Base-by-base conservation (phyloP, 2,329 filamentous ascomycete genomes). In the Chrysoporthe puriensis region DNA sequence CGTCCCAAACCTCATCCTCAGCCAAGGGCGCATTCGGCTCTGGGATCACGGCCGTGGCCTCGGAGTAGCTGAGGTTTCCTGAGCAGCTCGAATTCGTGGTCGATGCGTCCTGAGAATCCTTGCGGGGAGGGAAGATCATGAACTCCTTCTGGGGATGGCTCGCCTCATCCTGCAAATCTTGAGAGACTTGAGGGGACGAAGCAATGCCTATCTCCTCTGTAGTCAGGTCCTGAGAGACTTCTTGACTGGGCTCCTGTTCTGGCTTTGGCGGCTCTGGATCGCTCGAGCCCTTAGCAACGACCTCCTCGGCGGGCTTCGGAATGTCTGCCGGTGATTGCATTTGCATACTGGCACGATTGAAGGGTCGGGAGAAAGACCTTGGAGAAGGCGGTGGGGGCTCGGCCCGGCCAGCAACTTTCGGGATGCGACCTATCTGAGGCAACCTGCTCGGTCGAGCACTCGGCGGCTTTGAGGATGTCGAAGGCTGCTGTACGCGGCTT, bases 1-100 rank as follows among this genome's bases (percentile, higher is more conserved):
- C 95, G 63, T 94, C 90, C 95, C 95, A 98, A 1, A 97, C 86
- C 75, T 97, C 95, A 73, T 97, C 95, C 71, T 96, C 92, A 0
- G 82, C 88, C 4, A 90, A 84, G 0, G 88, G 89, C 4, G 88
- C 87, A 57, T 82, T 83, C 1, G 87, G 83, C 3, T 82, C 80
- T 0, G 91, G 91, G 32, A 91, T 82, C 2, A 93, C 79, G 7
- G 91, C 90, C 18, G 89, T 91, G 3, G 89, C 87, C 6, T 86
- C 85, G 14, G 84, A 83, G 70, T 85, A 88, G 66, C 86, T 88
- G 62, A 84, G 80, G 16, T 85, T 78, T 0, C 87, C 88, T 2
- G 91, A 93, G 73, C 87, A 92, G 74, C 88, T 92, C 0, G 91
- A 90, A 4, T 87, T 88, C 1, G 80, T 82, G 58, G 76, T 80